Conservation (phyloP, 2,329 filamentous ascomycete species). For the Colletotrichum sidae region DNA sequence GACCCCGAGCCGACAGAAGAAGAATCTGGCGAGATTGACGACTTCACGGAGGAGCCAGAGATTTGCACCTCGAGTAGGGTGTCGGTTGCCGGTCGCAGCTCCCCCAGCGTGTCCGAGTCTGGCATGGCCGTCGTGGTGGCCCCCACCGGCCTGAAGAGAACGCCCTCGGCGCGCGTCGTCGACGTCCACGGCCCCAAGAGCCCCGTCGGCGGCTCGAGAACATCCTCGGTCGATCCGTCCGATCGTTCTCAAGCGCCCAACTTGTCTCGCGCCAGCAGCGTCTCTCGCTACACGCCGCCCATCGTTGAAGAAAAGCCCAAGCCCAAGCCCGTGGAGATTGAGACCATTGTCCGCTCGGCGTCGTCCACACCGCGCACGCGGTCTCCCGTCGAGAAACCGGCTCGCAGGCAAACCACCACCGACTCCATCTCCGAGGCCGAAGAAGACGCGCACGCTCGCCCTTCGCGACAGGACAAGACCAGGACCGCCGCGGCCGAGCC, state of each 20-base stretch:
- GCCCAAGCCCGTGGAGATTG: constrained; percentile 40
- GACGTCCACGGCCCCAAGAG: constrained; percentile 66
- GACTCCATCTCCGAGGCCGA: constrained; percentile 59
- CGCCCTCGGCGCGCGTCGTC: constrained; percentile 67
- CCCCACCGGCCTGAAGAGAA: constrained; percentile 53
- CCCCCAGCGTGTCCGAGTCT: constrained; percentile 61
- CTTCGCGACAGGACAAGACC: constrained; percentile 17
- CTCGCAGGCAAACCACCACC: constrained; percentile 42
- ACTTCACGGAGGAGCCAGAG: constrained; percentile 64
- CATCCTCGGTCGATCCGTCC: constrained; percentile 58
- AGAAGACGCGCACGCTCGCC: constrained; percentile 45
- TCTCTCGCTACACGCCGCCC: constrained; percentile 50
- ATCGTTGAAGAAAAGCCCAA: constrained; percentile 53
- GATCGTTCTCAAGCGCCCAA: constrained; percentile 57
- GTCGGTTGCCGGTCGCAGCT: constrained; percentile 64
- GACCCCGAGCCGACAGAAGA: constrained; percentile 46
- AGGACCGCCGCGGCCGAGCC: constrained; percentile 19
- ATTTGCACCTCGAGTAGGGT: constrained; percentile 68
- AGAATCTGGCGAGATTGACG: constrained; percentile 60
- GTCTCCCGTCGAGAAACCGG: constrained; percentile 47
- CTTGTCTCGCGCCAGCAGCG: constrained; percentile 53
- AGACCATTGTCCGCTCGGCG: constrained; percentile 33
- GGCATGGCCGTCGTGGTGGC: constrained; percentile 52
- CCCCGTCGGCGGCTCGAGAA: constrained; percentile 59
- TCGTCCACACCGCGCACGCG: constrained; percentile 42